Evolutionary conservation across 257 asterid species (phyloP), one percentile per base, ranked within the genome.

Genomic region (Gardenia jasminoides): DNA sequence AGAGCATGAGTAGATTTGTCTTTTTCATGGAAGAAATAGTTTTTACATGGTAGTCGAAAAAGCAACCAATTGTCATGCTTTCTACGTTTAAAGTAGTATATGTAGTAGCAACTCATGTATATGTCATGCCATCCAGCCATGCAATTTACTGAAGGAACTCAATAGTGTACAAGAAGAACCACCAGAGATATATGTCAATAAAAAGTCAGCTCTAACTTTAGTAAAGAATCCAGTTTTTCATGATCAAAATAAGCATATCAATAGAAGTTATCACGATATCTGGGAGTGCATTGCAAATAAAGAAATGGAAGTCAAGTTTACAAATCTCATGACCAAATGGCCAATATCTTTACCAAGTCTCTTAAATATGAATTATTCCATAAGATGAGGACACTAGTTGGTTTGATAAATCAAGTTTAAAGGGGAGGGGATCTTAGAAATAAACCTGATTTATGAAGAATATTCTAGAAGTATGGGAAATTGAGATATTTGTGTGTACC

Each of bases 291-390:
- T 65, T 13, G 30, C 19, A 2, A 28, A 13, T 3, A 66, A 56
- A 19, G 66, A 46, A 6, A 48, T 65, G 9, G 11, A 76, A 24
- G 19, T 65, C 13, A 65, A 46, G 67, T 44, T 13, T 30, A 7
- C 4, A 76, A 10, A 8, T 6, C 72, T 3, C n/a, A 66, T 6
- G 64, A 76, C 3, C 66, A 76, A 16, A 22, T 43, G 0, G 66
- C 74, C 0, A 30, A 76, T 17, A 76, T 66, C 3, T 76, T 76
- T 7, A 76, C 73, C 17, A 76, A 76, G 26, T 73, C 78, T 6
- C 59, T 65, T 10, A 76, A 62, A 48, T 24, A 15, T 2, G 44
- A 54, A 2, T 6, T 20, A 0, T 76, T 76, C 10, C 13, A 13
- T 7, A 59, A 39, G 19, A 1, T 61, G 15, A 4, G 22, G 28